These are phyloP conservation scores for Monascus purpureus DNA, from an alignment of 495 filamentous ascomycete genomes.

Conservation along the genomic window DNA sequence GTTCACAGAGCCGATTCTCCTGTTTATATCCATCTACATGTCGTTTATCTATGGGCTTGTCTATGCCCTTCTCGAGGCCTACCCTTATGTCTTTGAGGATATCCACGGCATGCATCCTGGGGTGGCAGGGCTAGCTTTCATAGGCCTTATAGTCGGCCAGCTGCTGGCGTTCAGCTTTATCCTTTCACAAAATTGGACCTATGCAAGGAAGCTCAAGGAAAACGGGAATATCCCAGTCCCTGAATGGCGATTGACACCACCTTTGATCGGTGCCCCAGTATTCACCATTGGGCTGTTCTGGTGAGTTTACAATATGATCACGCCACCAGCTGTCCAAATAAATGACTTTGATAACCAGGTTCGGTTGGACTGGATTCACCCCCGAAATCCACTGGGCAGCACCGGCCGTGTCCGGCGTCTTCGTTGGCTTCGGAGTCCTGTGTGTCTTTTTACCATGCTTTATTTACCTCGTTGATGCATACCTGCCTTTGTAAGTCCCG, in stretches of 20 bases:
- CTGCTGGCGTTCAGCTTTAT: constrained; percentile 23
- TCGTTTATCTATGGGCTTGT: constrained; percentile 29
- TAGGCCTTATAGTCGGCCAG: constrained; percentile 11
- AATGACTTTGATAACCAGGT: constrained; percentile 36
- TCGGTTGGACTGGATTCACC: constrained; percentile 13
- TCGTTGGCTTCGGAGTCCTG: constrained; percentile 9
- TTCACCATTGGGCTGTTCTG: constrained; percentile 44
- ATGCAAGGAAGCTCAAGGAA: constrained; percentile 44
- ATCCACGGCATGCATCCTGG: constrained; percentile 11
- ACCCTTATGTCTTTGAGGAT: too few species aligned
- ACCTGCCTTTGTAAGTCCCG: constrained; percentile 51
- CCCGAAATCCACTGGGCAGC: constrained; percentile 11
- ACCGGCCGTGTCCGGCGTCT: constrained; percentile 7
- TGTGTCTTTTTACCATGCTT: constrained; percentile 12
- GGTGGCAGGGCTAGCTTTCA: constrained; percentile 8
- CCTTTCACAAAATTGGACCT: constrained; percentile 42
- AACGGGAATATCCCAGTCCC: constrained; percentile 51
- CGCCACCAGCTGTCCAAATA: constrained; percentile 61
- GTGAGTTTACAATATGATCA: constrained; percentile 56
- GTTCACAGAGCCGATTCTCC: constrained; percentile 30
- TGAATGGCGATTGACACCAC: constrained; percentile 17
- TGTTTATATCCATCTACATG: constrained; percentile 30
- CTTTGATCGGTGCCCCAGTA: constrained; percentile 34
- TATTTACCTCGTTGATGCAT: constrained; percentile 15
- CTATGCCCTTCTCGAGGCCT: constrained; percentile 37